Base-by-base conservation (phyloP, 768 basidiomycete species). In the Neoboletus subvelutipes region DNA sequence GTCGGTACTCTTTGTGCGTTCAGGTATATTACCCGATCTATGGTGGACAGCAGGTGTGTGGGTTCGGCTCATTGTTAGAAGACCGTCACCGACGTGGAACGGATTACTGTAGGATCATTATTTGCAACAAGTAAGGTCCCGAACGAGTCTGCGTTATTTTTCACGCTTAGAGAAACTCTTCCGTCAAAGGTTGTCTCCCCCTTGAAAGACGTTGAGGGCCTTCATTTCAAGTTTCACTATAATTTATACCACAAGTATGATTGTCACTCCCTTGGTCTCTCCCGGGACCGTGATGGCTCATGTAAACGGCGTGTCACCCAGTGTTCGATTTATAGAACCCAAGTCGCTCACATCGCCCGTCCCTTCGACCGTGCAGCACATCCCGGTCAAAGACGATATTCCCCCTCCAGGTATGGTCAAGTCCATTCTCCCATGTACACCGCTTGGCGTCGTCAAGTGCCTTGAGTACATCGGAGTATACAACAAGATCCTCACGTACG, bases 11-110 rank as follows among this genome's bases (percentile, higher is more conserved):
- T n/a, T n/a, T n/a, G n/a, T n/a, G n/a, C n/a, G 17, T 41, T 17
- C 55, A 94, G 92, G 91, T 95, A 12, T 97, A 98, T 74, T 99
- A 92, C 74, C 97, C 97, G 2, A 96, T 98, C 62, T 97, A 92
- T 66, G 96, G 96, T 24, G 84, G 79, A 36, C 86, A 85, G 58
- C 92, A 93, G 84, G 92, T 92, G 64, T 59, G 85, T 56, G 57
- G 26, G 17, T 36, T 40, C 10, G 18, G 7, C 24, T 22, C 31
- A 15, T 41, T 2, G 20, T 17, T n/a, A 6, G 6, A 34, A 12
- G 3, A 43, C 20, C 34, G 51, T 59, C 42, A 37, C 50, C 64
- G 42, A 64, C 33, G 20, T 34, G 17, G 39, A 18, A 36, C 2
- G 45, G 53, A 20, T 28, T 67, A 10, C 20, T 15, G 0, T 10